phyloP scores from a whole-genome alignment of 768 basidiomycete species.

The Rhizopogon vinicolor region DNA sequence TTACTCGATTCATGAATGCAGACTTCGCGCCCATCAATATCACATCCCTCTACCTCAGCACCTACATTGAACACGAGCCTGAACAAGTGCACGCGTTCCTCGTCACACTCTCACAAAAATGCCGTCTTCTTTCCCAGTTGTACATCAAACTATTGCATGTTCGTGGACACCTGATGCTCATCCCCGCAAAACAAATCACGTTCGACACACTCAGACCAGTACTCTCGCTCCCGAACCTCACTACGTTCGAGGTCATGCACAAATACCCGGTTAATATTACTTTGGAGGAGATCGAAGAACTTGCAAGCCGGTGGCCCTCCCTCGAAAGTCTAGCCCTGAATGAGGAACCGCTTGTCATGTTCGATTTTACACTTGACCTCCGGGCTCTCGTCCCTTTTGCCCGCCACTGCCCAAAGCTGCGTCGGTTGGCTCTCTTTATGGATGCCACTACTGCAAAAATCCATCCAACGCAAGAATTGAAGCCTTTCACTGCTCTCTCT shows the following conservation, averaged over 20 bases:
- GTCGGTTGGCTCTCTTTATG: constrained; percentile 32
- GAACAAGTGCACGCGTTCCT: constrained; percentile 39
- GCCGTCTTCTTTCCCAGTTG: constrained; percentile 42
- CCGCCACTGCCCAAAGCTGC: constrained; percentile 32
- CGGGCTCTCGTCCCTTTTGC: constrained; percentile 36
- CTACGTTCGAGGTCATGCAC: constrained; percentile 28
- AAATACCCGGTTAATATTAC: constrained; percentile 29
- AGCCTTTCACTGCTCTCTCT: constrained; percentile 15
- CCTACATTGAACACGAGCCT: constrained; percentile 40
- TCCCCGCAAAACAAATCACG: constrained; percentile 24
- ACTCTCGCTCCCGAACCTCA: constrained; percentile 25
- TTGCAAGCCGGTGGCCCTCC: constrained; percentile 42
- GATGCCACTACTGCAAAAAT: constrained; percentile 25
- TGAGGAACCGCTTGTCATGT: constrained; percentile 36
- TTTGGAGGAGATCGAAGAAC: constrained; percentile 38
- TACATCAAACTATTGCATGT: constrained; percentile 31
- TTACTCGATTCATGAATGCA: constrained; percentile 39
- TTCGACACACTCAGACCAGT: constrained; percentile 33
- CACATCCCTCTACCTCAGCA: constrained; percentile 48
- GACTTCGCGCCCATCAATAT: constrained; percentile 45
- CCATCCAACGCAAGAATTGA: constrained; percentile 4
- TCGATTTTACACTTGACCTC: constrained; percentile 28
- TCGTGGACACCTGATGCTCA: constrained; percentile 8
- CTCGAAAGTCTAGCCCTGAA: constrained; percentile 42
- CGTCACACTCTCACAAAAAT: constrained; percentile 39